Base-by-base conservation (phyloP, 306 rosid genomes). In the Prunus davidiana region DNA sequence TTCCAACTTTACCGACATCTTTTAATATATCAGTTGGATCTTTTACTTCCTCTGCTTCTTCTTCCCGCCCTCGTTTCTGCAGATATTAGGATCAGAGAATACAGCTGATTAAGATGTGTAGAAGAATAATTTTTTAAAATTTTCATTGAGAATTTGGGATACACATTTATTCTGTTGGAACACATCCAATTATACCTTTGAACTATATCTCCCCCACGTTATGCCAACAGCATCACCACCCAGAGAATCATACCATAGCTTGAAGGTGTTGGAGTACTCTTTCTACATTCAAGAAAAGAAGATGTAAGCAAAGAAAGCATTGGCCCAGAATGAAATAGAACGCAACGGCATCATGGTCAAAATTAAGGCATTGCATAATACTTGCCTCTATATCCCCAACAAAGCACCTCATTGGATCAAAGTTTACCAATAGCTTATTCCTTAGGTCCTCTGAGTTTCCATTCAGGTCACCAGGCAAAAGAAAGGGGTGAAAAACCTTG, bases 221-320 rank as follows among this genome's bases (percentile, higher is more conserved):
- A 95, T 79, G 81, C 99, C 99, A 71, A 95, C 82, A 30, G 88
- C 93, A 71, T 95, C 99, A 16, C 99, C 99, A 74, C 97, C 99
- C 72, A 95, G 80, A 82, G 88, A 88, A 90, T 95, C 99, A 69
- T 90, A 89, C 99, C 99, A 95, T 64, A 92, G 38, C 85, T 86
- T 87, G 88, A 92, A 88, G 41, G 82, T 72, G 80, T 85, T 46
- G 19, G 92, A 78, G 84, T 86, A 88, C 78, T 85, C 95, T 72
- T 86, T 82, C 98, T 93, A 73, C 81, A 77, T 57, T 72, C 54
- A 78, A 32, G 52, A 80, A 22, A 71, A 22, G 10, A 67, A 58
- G 43, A 70, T n/a, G 74, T 73, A 50, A 81, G 65, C 13, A 47
- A 28, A 11, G 11, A 38, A 18, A 20, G 45, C 46, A 25, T 7